Evolutionary conservation across 2,329 filamentous ascomycete genomes (phyloP).

Genomic region (Corinectria fuckeliana): DNA sequence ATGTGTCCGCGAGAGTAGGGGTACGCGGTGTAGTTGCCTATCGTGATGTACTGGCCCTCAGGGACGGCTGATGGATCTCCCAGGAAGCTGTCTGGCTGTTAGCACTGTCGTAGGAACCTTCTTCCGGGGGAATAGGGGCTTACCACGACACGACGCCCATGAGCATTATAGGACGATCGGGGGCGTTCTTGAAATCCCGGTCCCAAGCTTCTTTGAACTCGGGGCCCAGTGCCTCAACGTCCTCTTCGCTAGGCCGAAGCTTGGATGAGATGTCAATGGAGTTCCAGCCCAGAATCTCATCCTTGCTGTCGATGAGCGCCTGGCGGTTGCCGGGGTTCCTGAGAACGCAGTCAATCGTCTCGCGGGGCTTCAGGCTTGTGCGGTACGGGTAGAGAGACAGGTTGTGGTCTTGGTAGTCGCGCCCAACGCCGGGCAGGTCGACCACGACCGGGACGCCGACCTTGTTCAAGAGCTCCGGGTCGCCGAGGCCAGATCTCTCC

Average conservation of each 20-base stretch:
- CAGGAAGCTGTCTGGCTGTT: slow-evolving; percentile 42
- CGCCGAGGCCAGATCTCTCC: slow-evolving; percentile 68
- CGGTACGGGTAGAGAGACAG: slow-evolving; percentile 59
- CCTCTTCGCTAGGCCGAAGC: slow-evolving; percentile 59
- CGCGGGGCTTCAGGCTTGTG: slow-evolving; percentile 37
- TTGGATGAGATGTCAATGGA: slow-evolving; percentile 62
- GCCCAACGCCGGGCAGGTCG: slow-evolving; percentile 59
- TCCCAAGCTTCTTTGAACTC: slow-evolving; percentile 62
- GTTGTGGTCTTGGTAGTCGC: slow-evolving; percentile 63
- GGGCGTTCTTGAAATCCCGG: slow-evolving; percentile 53
- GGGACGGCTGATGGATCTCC: slow-evolving; percentile 49
- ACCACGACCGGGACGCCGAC: slow-evolving; percentile 54
- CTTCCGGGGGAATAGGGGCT: not conserved
- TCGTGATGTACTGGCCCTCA: slow-evolving; percentile 57
- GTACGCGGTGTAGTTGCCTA: slow-evolving; percentile 53
- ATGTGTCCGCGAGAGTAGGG: slow-evolving; percentile 64
- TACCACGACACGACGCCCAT: slow-evolving; percentile 42
- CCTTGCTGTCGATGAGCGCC: slow-evolving; percentile 54
- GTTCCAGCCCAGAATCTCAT: slow-evolving; percentile 64
- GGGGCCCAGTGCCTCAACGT: slow-evolving; percentile 58
- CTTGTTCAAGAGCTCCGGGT: slow-evolving; percentile 53
- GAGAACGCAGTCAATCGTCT: slow-evolving; percentile 58
- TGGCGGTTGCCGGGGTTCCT: slow-evolving; percentile 53
- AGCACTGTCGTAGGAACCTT: slow-evolving; percentile 12
- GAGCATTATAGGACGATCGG: slow-evolving; percentile 57